Evolutionary conservation across 352 stramenopile species (phyloP), one percentile per base, ranked within the genome.

Genomic region (Phytopythium sindhum): DNA sequence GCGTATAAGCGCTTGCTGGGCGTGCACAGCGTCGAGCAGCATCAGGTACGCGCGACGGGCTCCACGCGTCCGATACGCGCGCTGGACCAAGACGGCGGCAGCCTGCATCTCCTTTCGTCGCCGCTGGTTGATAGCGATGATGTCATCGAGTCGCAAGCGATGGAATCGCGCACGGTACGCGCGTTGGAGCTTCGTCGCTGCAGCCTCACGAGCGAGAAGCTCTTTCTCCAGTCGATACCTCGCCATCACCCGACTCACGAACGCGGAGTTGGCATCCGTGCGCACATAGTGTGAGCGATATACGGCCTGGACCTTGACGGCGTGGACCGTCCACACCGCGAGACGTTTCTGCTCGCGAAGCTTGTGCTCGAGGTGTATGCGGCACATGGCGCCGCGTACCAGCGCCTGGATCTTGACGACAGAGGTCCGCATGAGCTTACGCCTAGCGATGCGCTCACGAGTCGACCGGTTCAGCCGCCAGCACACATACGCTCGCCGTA

Each of bases 51-150:
- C 73, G 24, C 77, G 77, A 28, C 85, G 72, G 28, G 82, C 73
- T 12, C 75, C 71, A 12, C 85, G 72, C 2, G 82, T 84, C 23
- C 81, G 80, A 64, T 79, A 91, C 10, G 90, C 70, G 8, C 81
- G 71, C 57, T 93, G 85, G 19, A 91, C 65, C 17, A 73, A 64
- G 0, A 75, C 74, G 10, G 82, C 85, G 14, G 81, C 81, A 15
- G 86, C 69, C 10, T 69, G 50, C 48, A 81, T 70, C 61, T 93
- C 81, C 52, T 78, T 69, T 15, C 82, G 74, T 0, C 74, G 78
- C 24, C 70, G 74, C 50, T 86, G 74, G 42, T 90, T 87, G 35
- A 91, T 76, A 15, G 73, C 70, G 63, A 91, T 90, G 57, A 93
- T 45, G 41, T 93, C 85, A 50, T 88, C 81, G 41, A 93, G 78